phyloP scores from a whole-genome alignment of 768 basidiomycete species.

The Mycena latifolia region DNA sequence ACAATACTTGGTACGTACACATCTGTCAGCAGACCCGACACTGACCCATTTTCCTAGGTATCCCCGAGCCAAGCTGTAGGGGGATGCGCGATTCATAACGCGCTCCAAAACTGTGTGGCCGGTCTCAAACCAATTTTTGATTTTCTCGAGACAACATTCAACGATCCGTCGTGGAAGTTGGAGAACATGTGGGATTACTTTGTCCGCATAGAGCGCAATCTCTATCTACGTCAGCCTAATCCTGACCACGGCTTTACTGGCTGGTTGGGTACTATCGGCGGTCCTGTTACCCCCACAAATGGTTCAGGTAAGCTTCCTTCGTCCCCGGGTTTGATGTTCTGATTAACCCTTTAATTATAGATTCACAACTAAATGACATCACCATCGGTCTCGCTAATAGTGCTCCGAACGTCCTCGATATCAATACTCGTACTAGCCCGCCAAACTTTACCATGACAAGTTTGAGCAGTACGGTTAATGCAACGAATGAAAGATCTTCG shows the following conservation, averaged over 20 bases:
- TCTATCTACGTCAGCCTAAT: conserved; percentile 23
- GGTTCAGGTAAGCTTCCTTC: conserved; percentile 16
- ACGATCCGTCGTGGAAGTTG: conserved; percentile 17
- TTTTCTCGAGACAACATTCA: conserved; percentile 21
- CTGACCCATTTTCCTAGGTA: conserved; percentile 19
- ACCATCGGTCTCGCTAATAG: conserved; percentile 17
- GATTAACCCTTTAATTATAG: conserved; percentile 15
- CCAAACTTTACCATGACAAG: conserved; percentile 18
- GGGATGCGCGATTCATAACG: conserved; percentile 25
- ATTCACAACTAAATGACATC: conserved; percentile 20
- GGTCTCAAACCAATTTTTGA: conserved; percentile 23
- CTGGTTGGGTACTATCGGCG: conserved; percentile 24
- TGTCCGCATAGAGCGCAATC: conserved; percentile 22
- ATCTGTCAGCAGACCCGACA: conserved; percentile 1
- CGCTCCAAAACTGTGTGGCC: conserved; percentile 10
- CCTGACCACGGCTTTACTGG: conserved; percentile 24
- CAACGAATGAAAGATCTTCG: conserved; percentile 18
- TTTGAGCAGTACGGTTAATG: conserved; percentile 16
- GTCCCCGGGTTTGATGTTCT: conserved; percentile 12
- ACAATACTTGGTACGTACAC: conserved; percentile 18
- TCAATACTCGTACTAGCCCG: conserved; percentile 17
- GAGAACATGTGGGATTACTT: conserved; percentile 24
- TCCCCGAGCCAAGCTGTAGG: conserved; percentile 25
- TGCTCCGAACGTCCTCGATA: conserved; percentile 19
- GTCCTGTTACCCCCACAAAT: conserved; percentile 17